These are phyloP conservation scores for Diaporthe citrichinensis DNA, from an alignment of 2,329 filamentous ascomycete species.

Conservation along the genomic window DNA sequence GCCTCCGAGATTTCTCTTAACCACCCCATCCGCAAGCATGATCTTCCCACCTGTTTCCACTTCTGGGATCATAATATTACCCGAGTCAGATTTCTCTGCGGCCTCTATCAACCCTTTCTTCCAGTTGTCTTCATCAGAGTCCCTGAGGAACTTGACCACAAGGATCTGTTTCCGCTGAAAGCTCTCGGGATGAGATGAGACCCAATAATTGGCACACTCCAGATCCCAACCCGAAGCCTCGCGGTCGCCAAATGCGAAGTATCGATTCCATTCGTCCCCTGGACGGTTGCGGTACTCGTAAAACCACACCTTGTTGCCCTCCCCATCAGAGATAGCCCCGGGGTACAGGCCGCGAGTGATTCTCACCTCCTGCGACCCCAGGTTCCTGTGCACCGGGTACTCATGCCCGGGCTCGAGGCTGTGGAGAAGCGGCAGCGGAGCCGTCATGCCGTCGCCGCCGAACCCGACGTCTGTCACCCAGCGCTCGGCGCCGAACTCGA, in stretches of 20 bases:
- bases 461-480: constrained; percentile 75
- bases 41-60: constrained; percentile 65
- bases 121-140: constrained; percentile 47
- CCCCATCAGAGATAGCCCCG: constrained; percentile 51
- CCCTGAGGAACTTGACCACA: constrained; percentile 67
- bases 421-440: constrained; percentile 64
- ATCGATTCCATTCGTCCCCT: constrained; percentile 67
- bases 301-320: constrained; percentile 69
- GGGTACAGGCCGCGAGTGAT: constrained; percentile 65
- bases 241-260: constrained; percentile 76
- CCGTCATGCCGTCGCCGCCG: constrained; percentile 72
- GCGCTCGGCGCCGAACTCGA: constrained; percentile 63
- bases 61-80: constrained; percentile 41
- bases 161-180: constrained; percentile 70
- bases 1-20: constrained; percentile 68
- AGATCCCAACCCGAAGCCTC: constrained; percentile 76
- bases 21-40: constrained; percentile 63
- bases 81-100: constrained; percentile 39
- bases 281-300: constrained; percentile 69
- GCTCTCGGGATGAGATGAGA: constrained; percentile 61
- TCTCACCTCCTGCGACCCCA: constrained; percentile 70
- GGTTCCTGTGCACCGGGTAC: constrained; percentile 57
- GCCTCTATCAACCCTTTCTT: constrained; percentile 43
- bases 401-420: constrained; percentile 50
- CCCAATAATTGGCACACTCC: constrained; percentile 69